Conservation (phyloP, 768 basidiomycete genomes). For the Bullera alba region DNA sequence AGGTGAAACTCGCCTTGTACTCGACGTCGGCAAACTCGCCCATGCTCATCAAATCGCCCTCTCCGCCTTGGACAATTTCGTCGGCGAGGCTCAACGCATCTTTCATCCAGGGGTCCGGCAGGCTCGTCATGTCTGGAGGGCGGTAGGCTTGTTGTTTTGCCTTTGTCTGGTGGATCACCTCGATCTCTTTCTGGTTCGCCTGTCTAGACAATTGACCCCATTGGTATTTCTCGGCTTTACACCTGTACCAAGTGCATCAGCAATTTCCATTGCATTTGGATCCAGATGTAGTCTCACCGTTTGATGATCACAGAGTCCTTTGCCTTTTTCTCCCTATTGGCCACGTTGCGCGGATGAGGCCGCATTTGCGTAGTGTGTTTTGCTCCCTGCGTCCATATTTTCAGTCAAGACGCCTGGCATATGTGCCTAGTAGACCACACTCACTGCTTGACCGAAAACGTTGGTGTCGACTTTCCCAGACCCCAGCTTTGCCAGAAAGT, state of each 20-base stretch:
- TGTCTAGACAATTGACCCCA: constrained; percentile 24
- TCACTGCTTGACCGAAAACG: constrained; percentile 31
- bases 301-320: constrained; percentile 22
- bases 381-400: not conserved
- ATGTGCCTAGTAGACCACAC: constrained; percentile 1
- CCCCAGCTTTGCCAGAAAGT: constrained; percentile 28
- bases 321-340: constrained; percentile 30
- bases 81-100: constrained; percentile 47
- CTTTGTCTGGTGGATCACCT: constrained; percentile 13
- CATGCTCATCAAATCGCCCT: constrained; percentile 23
- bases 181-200: constrained; percentile 24
- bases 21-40: constrained; percentile 43
- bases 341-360: constrained; percentile 40
- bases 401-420: not conserved
- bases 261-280: not conserved
- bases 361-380: constrained; percentile 7
- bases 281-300: constrained; percentile 18
- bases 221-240: constrained; percentile 27
- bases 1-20: constrained; percentile 34
- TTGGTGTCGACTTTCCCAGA: constrained; percentile 41
- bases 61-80: constrained; percentile 23
- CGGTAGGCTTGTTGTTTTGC: constrained; percentile 7
- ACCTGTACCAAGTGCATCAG: constrained; percentile 9
- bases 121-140: not conserved
- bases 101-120: constrained; percentile 29